A percentile compares a stretch with the other conserved stretches of the same genome.
These are phyloP conservation scores for Penicillium sumatraense DNA, from an alignment of 2,329 filamentous ascomycete genomes.

Conservation along the genomic window DNA sequence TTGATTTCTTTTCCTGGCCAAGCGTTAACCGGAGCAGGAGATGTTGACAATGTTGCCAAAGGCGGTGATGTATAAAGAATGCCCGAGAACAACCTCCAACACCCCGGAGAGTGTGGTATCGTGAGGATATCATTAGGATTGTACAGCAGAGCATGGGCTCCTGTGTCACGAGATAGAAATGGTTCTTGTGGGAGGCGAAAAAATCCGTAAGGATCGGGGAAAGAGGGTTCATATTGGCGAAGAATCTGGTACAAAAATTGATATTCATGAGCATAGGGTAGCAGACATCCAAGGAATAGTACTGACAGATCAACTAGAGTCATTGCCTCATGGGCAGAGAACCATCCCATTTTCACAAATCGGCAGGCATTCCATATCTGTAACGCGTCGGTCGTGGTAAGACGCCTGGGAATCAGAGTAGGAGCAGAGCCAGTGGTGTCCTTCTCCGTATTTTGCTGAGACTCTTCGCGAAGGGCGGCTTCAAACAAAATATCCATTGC, in stretches of 20 bases:
- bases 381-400: conserved; percentile 36
- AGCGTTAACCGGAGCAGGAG: conserved; percentile 3
- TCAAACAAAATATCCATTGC: conserved; percentile 56
- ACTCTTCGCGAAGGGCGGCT: conserved; percentile 42
- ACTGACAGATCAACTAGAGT: conserved; percentile 53
- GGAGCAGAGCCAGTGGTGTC: background rate
- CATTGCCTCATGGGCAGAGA: conserved; percentile 57
- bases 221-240: conserved; percentile 51
- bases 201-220: conserved; percentile 56
- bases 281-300: too few relatives aligned
- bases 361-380: conserved; percentile 54
- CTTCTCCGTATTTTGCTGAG: conserved; percentile 23
- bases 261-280: conserved; percentile 3
- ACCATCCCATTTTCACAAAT: conserved; percentile 60
- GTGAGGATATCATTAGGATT: conserved; percentile 58
- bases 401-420: conserved; percentile 10
- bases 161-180: conserved; percentile 53
- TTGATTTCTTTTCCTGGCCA: conserved; percentile 33
- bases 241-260: conserved; percentile 50
- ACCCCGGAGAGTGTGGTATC: conserved; percentile 48
- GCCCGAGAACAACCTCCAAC: conserved; percentile 48
- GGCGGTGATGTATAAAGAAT: conserved; percentile 55
- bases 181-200: conserved; percentile 52
- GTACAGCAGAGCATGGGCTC: conserved; percentile 58
- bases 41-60: conserved; percentile 57